A percentile compares a stretch with the other conserved stretches of the same genome.
These are phyloP conservation scores for Lactarius psammicola DNA, from an alignment of 768 basidiomycete genomes.

Conservation along the genomic window DNA sequence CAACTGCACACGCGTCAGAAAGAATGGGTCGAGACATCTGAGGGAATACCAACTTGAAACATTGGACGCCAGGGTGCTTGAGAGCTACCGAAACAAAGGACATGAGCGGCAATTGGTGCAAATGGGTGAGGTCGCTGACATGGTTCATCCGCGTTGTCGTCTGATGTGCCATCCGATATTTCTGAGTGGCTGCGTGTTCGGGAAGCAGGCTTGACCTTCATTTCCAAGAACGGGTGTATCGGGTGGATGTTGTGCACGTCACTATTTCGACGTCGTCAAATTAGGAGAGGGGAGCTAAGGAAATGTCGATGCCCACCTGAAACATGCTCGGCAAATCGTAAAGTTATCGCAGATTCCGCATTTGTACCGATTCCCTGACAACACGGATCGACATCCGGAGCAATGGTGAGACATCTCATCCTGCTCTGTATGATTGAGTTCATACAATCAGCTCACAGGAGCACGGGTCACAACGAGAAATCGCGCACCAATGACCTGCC, in stretches of 20 bases:
- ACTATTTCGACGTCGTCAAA: slow-evolving; percentile 40
- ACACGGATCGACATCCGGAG: slow-evolving; percentile 71
- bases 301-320: slow-evolving; percentile 50
- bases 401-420: slow-evolving; percentile 69
- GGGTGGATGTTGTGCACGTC: slow-evolving; percentile 93
- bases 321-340: slow-evolving; percentile 80
- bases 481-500: slow-evolving; percentile 84
- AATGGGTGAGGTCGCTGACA: slow-evolving; percentile 16
- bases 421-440: slow-evolving; percentile 51
- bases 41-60: slow-evolving; percentile 26
- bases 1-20: slow-evolving; percentile 52
- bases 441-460: neutral
- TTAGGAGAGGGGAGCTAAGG: slow-evolving; percentile 13
- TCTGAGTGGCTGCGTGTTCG: slow-evolving; percentile 46
- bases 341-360: slow-evolving; percentile 80
- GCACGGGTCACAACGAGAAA: slow-evolving; percentile 9
- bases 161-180: slow-evolving; percentile 20
- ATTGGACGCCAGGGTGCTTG: slow-evolving; percentile 26
- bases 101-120: slow-evolving; percentile 6
- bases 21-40: slow-evolving; percentile 6
- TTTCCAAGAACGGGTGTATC: slow-evolving; percentile 76
- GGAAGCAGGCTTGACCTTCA: slow-evolving; percentile 57
- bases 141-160: slow-evolving; percentile 22
- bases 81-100: slow-evolving; percentile 20
- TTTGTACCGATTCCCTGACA: slow-evolving; percentile 71